These are phyloP conservation scores for Podospora tetraspora DNA, from an alignment of 495 filamentous ascomycete genomes.

Conservation along the genomic window DNA sequence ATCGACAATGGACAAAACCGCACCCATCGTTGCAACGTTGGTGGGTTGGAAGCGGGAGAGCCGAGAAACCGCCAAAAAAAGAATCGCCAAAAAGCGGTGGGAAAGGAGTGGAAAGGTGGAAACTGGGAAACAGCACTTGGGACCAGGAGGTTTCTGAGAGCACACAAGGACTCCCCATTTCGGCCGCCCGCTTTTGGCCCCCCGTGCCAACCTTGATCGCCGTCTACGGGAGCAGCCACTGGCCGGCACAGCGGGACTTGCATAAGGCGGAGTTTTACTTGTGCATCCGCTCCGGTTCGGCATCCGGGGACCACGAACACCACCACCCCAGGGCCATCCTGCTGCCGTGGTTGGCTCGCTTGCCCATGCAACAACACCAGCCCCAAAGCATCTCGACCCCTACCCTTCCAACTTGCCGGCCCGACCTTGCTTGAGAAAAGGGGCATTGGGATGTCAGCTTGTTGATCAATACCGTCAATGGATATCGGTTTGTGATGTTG, in stretches of 20 bases:
- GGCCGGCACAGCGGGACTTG: not conserved
- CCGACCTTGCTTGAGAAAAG: not conserved
- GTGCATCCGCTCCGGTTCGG: not conserved
- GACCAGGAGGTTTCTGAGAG: not conserved
- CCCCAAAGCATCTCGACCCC: not conserved
- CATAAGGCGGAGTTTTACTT: not conserved
- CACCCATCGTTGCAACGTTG: conserved; percentile 4
- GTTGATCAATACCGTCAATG: not conserved
- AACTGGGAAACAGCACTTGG: not conserved
- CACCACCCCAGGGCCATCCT: not conserved
- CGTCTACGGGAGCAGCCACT: not conserved
- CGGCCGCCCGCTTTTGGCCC: not conserved
- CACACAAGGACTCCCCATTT: not conserved
- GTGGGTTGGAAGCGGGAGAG: not conserved
- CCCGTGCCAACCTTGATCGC: not conserved
- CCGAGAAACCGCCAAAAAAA: not conserved
- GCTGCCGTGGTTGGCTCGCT: not conserved
- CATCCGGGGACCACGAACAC: not conserved
- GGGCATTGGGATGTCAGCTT: not conserved
- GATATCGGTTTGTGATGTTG: not conserved
- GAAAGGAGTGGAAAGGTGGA: not conserved
- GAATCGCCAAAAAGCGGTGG: not conserved
- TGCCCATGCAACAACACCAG: not conserved
- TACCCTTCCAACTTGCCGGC: not conserved
- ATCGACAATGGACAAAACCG: conserved; percentile 4